These are phyloP conservation scores for Sordariomycetes sp. DNA, from an alignment of 2,329 filamentous ascomycete species.

Conservation along the genomic window DNA sequence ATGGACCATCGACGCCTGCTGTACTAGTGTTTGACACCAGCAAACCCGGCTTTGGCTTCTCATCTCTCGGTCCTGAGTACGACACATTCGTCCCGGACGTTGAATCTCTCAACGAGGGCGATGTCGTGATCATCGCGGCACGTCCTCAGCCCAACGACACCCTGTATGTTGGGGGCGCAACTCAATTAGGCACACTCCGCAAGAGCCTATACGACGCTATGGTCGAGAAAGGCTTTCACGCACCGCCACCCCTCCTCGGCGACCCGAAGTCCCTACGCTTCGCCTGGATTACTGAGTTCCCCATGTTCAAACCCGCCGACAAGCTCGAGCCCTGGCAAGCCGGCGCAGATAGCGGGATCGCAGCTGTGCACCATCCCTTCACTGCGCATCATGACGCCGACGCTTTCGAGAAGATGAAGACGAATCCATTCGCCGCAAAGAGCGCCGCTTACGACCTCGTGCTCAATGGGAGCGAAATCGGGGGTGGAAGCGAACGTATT, in stretches of 20 bases:
- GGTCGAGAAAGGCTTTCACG: constrained; percentile 50
- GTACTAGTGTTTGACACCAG: constrained; percentile 66
- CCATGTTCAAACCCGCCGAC: constrained; percentile 74
- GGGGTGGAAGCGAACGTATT: constrained; percentile 87
- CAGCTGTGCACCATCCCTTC: constrained; percentile 91
- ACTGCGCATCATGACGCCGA: constrained; percentile 67
- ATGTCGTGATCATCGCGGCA: constrained; percentile 75
- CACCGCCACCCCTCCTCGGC: constrained; percentile 23
- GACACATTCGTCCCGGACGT: constrained; percentile 42
- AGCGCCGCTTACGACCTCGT: constrained; percentile 96
- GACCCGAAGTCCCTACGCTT: constrained; percentile 47
- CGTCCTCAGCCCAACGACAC: constrained; percentile 55
- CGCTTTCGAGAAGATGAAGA: constrained; percentile 68
- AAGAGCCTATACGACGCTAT: constrained; percentile 60
- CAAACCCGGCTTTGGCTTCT: constrained; percentile 68
- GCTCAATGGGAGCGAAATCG: constrained; percentile 88
- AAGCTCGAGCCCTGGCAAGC: constrained; percentile 58
- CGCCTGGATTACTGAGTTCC: constrained; percentile 84
- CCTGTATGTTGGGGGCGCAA: constrained; percentile 50
- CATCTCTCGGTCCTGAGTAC: constrained; percentile 59
- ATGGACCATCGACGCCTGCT: too few relatives aligned
- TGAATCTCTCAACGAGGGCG: constrained; percentile 42
- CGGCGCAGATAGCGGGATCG: constrained; percentile 69
- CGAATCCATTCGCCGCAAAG: constrained; percentile 59
- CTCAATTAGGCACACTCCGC: constrained; percentile 62